Percentiles rank a stretch among this genome's conserved stretches.
Conservation (phyloP, 768 basidiomycete species). For the Suillus bovinus region DNA sequence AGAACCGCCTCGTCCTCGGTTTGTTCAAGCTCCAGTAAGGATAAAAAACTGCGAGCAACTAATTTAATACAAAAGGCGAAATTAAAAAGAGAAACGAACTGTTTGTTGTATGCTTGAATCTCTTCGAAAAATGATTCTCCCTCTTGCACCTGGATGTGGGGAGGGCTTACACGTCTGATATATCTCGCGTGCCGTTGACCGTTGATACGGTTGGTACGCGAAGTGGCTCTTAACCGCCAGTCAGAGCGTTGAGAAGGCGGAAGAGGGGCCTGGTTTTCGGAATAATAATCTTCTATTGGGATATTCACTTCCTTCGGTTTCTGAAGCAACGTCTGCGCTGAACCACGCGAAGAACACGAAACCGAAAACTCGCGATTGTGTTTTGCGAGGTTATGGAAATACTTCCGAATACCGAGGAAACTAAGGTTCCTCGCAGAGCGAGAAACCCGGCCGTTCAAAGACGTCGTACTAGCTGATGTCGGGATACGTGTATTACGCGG, state of each 20-base stretch:
- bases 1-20: conserved; percentile 60
- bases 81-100: conserved; percentile 37
- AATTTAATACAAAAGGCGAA: background rate
- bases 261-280: conserved; percentile 28
- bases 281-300: conserved; percentile 30
- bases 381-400: conserved; percentile 24
- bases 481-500: background rate
- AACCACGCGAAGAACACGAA: conserved; percentile 11
- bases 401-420: conserved; percentile 33
- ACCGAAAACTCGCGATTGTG: conserved; percentile 18
- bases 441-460: conserved; percentile 1
- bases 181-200: conserved; percentile 22
- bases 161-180: conserved; percentile 41
- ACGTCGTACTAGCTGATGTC: background rate
- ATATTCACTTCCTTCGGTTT: conserved; percentile 22
- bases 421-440: conserved; percentile 15
- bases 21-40: conserved; percentile 58
- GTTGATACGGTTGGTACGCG: conserved; percentile 32
- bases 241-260: conserved; percentile 46
- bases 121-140: conserved; percentile 50
- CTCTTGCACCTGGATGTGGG: conserved; percentile 30
- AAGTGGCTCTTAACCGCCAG: conserved; percentile 59
- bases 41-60: conserved; percentile 42
- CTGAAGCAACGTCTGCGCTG: conserved; percentile 11
- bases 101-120: conserved; percentile 52